Conservation (phyloP, 2,329 filamentous ascomycete genomes). For the Arachnomyces sp. region DNA sequence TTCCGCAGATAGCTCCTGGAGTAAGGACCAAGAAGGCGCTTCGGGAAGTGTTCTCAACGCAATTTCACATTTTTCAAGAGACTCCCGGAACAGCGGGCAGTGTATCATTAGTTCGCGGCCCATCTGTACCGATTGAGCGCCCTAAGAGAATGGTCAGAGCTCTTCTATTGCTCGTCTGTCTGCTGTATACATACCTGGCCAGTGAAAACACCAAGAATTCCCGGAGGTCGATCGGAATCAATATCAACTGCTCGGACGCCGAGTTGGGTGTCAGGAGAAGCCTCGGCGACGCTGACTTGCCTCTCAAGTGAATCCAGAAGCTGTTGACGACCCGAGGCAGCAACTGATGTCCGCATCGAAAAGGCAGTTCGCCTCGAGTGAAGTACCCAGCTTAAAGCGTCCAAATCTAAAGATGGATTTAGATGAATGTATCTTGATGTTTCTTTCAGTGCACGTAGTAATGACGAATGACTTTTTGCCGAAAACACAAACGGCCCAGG, state of each 20-base stretch:
- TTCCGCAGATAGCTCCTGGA: constrained; percentile 12
- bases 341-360: neutral
- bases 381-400: neutral
- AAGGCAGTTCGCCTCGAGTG: constrained; percentile 3
- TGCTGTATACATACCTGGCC: constrained; percentile 9
- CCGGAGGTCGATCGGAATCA: constrained; percentile 1
- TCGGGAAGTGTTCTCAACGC: constrained; percentile 8
- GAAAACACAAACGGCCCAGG: no score
- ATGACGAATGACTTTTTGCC: no score
- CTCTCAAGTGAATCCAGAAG: no score
- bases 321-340: neutral
- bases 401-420: no score
- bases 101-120: constrained; percentile 10
- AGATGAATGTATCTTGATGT: no score
- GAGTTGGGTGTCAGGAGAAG: no score
- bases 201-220: constrained; percentile 16
- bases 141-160: constrained; percentile 1
- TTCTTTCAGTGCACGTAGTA: no score
- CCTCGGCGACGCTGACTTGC: no score
- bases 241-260: neutral
- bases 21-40: constrained; percentile 7
- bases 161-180: no score
- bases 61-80: constrained; percentile 10
- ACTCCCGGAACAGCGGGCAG: constrained; percentile 5
- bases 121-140: constrained; percentile 19